These are phyloP conservation scores for Thecaphora frezii DNA, from an alignment of 1,284 basidiomycete species.

Conservation along the genomic window DNA sequence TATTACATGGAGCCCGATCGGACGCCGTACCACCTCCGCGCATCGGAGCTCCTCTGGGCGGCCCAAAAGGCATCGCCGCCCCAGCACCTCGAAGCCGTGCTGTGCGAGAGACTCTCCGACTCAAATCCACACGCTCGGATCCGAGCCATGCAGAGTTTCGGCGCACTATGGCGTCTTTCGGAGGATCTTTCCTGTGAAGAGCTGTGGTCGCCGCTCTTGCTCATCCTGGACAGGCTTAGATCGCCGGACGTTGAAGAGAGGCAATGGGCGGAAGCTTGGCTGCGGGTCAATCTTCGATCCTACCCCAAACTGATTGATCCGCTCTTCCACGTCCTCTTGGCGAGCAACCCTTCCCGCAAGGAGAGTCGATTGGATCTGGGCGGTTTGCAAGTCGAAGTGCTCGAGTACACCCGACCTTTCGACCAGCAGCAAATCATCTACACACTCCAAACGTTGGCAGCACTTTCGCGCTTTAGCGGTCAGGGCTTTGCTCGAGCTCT, in stretches of 20 bases:
- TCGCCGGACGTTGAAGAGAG: slow-evolving; percentile 26
- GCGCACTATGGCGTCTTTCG: slow-evolving; percentile 85
- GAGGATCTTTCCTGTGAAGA: slow-evolving; percentile 63
- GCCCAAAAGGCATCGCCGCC: slow-evolving; percentile 21
- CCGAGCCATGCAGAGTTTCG: slow-evolving; percentile 80
- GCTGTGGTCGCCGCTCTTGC: slow-evolving; percentile 72
- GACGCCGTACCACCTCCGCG: slow-evolving; percentile 76
- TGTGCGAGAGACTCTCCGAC: slow-evolving; percentile 22
- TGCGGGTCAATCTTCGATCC: slow-evolving; percentile 38
- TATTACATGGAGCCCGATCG: slow-evolving; percentile 71
- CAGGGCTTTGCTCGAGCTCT: slow-evolving; percentile 69
- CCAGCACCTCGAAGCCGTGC: slow-evolving; percentile 23
- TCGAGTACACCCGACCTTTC: slow-evolving; percentile 71
- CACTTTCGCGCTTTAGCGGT: slow-evolving; percentile 81
- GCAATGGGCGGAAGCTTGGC: slow-evolving; percentile 43
- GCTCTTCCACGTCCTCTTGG: slow-evolving; percentile 30
- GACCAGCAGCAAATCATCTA: slow-evolving; percentile 72
- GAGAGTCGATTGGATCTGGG: slow-evolving; percentile 4
- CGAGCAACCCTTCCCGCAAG: slow-evolving; percentile 3
- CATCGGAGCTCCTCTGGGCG: slow-evolving; percentile 82
- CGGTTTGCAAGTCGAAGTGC: slow-evolving; percentile 5
- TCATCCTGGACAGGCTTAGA: slow-evolving; percentile 75
- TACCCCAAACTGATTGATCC: slow-evolving; percentile 45
- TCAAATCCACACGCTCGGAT: slow-evolving; percentile 1
- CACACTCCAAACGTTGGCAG: slow-evolving; percentile 73